Conservation (phyloP, 345 rosid species). For the Raphanus sativus region DNA sequence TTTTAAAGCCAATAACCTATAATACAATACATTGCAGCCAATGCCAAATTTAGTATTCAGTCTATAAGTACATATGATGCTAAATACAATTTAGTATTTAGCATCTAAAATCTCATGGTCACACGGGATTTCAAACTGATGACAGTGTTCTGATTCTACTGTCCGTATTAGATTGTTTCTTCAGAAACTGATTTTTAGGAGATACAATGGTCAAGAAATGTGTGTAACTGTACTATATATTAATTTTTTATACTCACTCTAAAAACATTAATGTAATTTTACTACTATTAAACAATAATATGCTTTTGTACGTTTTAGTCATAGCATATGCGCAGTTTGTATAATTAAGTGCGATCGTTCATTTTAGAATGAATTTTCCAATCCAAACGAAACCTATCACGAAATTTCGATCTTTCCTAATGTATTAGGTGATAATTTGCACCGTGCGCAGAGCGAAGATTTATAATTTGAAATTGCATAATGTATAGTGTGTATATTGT, state of each 20-base stretch:
- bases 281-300: background rate
- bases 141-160: conserved; percentile 3
- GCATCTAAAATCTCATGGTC: conserved; percentile 15
- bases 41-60: background rate
- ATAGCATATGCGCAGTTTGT: background rate
- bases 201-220: conserved; percentile 7
- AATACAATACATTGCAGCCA: no score
- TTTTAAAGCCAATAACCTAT: no score
- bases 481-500: no score
- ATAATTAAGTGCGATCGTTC: background rate
- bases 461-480: no score
- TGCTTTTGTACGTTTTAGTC: background rate
- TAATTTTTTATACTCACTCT: background rate
- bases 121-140: background rate
- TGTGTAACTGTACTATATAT: background rate
- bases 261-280: background rate
- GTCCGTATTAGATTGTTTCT: conserved; percentile 12
- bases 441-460: no score
- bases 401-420: no score
- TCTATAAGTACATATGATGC: no score
- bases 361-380: background rate
- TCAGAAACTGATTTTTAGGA: background rate
- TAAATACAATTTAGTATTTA: no score
- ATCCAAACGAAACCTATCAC: background rate
- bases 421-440: no score